phyloP scores from a whole-genome alignment of 2,329 filamentous ascomycete species.

The Venturia asperata region DNA sequence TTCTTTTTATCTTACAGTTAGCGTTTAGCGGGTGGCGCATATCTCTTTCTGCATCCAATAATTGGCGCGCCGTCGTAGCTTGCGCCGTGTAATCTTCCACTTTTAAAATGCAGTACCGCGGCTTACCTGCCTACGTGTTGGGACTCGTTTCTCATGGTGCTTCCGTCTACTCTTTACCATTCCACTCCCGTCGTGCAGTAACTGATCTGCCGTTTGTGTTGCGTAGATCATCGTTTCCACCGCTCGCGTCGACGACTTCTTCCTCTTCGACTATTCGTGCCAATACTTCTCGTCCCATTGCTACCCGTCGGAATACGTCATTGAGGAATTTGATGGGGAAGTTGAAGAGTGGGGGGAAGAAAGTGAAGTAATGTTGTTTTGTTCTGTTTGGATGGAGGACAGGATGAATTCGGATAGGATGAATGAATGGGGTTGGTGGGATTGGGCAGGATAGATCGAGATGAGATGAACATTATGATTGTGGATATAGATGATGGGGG shows the following conservation, averaged over 20 bases:
- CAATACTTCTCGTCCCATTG: neutral
- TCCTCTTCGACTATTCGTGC: neutral
- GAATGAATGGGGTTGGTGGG: neutral
- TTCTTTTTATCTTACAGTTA: neutral
- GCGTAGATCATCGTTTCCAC: neutral
- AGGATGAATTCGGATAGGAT: neutral
- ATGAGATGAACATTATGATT: neutral
- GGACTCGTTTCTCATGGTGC: no score
- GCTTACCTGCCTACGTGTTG: no score
- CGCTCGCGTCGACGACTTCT: neutral
- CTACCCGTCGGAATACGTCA: neutral
- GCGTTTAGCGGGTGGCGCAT: neutral
- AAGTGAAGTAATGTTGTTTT: neutral
- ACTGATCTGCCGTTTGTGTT: neutral
- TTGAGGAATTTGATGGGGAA: constrained; percentile 8
- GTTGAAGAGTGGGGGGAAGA: neutral
- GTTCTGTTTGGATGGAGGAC: neutral
- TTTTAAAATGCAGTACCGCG: no score
- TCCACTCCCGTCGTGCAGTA: neutral
- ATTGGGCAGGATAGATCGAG: neutral
- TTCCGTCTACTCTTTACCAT: no score
- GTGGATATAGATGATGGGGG: no score
- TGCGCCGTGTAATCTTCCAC: no score
- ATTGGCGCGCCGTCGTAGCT: no score
- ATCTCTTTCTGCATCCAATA: neutral